phyloP scores from a whole-genome alignment of 495 filamentous ascomycete genomes.

The Rostrohypoxylon terebratum region DNA sequence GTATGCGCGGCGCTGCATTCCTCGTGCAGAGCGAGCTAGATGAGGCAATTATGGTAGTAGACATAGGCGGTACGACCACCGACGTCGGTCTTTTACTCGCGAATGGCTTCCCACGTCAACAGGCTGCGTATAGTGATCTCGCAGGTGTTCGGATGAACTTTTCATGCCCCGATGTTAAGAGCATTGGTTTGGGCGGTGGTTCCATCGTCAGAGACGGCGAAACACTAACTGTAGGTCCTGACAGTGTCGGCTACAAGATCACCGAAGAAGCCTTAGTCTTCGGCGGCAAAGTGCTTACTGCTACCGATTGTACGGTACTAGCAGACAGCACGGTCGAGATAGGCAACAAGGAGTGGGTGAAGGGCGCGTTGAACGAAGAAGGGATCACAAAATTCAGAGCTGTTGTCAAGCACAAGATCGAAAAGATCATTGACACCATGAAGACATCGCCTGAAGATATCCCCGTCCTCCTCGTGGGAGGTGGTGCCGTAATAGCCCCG shows the following conservation, averaged over 20 bases:
- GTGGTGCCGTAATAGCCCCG: conserved; percentile 55
- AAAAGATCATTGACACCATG: conserved; percentile 62
- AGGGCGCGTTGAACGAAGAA: conserved; percentile 41
- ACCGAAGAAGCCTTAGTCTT: conserved; percentile 62
- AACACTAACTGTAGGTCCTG: conserved; percentile 62
- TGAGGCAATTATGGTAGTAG: conserved; percentile 60
- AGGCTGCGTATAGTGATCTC: conserved; percentile 64
- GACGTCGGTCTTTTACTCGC: conserved; percentile 65
- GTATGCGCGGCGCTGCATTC: conserved; percentile 67
- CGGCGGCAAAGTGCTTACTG: conserved; percentile 63
- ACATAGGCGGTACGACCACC: conserved; percentile 68
- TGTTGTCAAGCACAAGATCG: conserved; percentile 54
- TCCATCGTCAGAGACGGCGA: conserved; percentile 58
- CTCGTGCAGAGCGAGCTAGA: conserved; percentile 51
- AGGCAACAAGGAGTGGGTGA: conserved; percentile 50
- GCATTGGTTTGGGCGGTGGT: conserved; percentile 66
- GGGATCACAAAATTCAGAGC: conserved; percentile 51
- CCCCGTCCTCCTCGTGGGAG: conserved; percentile 62
- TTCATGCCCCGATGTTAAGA: conserved; percentile 65
- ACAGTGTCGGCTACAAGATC: conserved; percentile 67
- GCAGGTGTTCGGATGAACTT: conserved; percentile 66
- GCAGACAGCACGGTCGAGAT: conserved; percentile 53
- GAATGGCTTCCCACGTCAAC: conserved; percentile 66
- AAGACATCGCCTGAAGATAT: conserved; percentile 62
- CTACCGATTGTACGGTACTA: conserved; percentile 62